Base-by-base conservation (phyloP, 768 basidiomycete genomes). In the Hydnomerulius pinastri region DNA sequence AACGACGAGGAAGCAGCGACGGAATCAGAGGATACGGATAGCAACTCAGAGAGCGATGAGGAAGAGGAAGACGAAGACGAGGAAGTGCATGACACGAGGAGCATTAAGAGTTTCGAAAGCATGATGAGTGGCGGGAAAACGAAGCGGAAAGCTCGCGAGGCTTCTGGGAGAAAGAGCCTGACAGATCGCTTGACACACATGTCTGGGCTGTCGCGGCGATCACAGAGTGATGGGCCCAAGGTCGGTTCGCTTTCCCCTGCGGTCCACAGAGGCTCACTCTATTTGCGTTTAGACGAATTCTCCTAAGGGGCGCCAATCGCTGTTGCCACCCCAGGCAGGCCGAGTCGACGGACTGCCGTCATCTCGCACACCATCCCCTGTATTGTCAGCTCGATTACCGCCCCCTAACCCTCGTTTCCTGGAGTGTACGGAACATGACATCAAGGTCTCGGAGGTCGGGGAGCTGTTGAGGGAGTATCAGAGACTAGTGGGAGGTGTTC, bases 41-140 rank as follows among this genome's bases (percentile, higher is more conserved):
- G 21, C 21, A 38, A 55, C 28, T 51, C 54, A 0, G 69, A 62
- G 10, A 54, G 44, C 2, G 64, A 55, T 27, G 66, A 61, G 15
- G 70, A 60, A 4, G 51, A 58, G 12, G 63, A 69, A n/a, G n/a
- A n/a, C n/a, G n/a, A n/a, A n/a, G n/a, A n/a, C n/a, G n/a, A n/a
- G n/a, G n/a, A 73, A 43, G 64, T 57, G 39, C 69, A 76, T 49
- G 91, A 92, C 66, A 59, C 82, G 36, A 75, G 86, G 69, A 92
- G 91, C 58, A 88, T 94, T 46, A 73, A 82, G 56, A 94, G 92
- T 64, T 93, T 95, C 61, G 87, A 86, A 73, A 92, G 81, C 56
- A 92, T 92, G 91, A 73, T 92, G 77, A 83, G 74, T 30, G 24
- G 57, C 10, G 48, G 59, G 23, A 66, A 53, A 48, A 54, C 55